Base-by-base conservation (phyloP, 805 yeast species). In the Brettanomyces sp. region DNA sequence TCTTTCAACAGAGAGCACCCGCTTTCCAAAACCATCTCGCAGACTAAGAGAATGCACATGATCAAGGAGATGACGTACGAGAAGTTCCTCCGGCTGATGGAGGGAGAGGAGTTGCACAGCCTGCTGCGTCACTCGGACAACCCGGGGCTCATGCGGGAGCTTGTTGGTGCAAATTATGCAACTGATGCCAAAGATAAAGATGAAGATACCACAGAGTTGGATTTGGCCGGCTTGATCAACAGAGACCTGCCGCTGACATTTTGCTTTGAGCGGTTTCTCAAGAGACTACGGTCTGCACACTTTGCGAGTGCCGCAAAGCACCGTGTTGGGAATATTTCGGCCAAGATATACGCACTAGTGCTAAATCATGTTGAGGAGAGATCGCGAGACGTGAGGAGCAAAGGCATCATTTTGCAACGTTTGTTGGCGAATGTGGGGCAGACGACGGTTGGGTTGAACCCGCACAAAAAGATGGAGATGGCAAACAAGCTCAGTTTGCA, bases 301-400 rank as follows among this genome's bases (percentile, higher is more conserved):
- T 69, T 93, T 13, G 76, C 69, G 1, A 76, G 76, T 33, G 71
- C 84, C 43, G 84, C 82, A 12, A 69, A 72, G 30, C 81, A 83
- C 41, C 72, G 87, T 45, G 63, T 89, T 32, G 98, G 98, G 3
- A 64, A 72, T 5, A 62, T 84, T 2, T 71, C 95, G 0, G 72
- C 93, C 0, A 63, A 69, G 39, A 72, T 93, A 9, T 91, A 85
- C 58, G 69, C 70, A 41, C 61, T 70, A 9, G 78, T 81, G 3
- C 71, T 93, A 47, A 52, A 63, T 14, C 57, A 73, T 36, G 68
- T 85, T 18, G 96, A 88, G 59, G 70, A 67, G 51, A 67, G 66
- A 42, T 74, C 82, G 25, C 45, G 53, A 14, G 55, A 51, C 18
- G 47, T 56, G 8, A 45, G 59, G 43, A 34, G 34, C n/a, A 39